Evolutionary conservation across 371 early-diverging fungal species (phyloP).

Genomic region (Mortierella sp.): DNA sequence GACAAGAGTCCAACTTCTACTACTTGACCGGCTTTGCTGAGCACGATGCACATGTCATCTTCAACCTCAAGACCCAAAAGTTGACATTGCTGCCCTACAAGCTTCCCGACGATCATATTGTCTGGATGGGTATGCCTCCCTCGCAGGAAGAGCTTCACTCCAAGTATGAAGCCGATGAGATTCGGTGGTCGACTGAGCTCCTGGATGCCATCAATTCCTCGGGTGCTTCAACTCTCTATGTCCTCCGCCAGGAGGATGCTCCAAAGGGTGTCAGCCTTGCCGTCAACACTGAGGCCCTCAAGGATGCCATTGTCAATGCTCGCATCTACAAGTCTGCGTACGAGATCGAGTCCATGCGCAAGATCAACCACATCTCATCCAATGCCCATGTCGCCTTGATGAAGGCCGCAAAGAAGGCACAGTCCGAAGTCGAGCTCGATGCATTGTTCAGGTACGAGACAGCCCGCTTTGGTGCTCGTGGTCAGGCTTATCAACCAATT

Average conservation of each 20-base stretch:
- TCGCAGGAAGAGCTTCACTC: constrained; percentile 58
- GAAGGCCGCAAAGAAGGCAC: constrained; percentile 68
- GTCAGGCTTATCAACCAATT: constrained; percentile 90
- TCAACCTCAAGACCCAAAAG: constrained; percentile 71
- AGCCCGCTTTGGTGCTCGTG: constrained; percentile 73
- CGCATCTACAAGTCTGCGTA: constrained; percentile 81
- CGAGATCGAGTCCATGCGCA: constrained; percentile 82
- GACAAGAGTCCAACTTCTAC: constrained; percentile 89
- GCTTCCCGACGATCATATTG: constrained; percentile 78
- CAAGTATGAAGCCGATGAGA: constrained; percentile 74
- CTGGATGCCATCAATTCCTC: constrained; percentile 46
- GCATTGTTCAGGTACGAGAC: constrained; percentile 82
- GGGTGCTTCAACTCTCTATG: constrained; percentile 54
- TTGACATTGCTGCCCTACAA: constrained; percentile 76
- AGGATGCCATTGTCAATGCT: constrained; percentile 77
- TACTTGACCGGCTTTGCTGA: constrained; percentile 80
- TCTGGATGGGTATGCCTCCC: constrained; percentile 85
- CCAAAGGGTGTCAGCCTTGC: constrained; percentile 52
- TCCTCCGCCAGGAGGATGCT: constrained; percentile 56
- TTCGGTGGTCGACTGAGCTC: constrained; percentile 63
- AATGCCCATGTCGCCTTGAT: constrained; percentile 84
- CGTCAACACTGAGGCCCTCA: constrained; percentile 48
- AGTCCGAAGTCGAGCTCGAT: constrained; percentile 78
- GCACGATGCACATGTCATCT: constrained; percentile 79
- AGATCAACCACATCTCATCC: constrained; percentile 80